Percentiles rank a stretch among this genome's conserved stretches.
phyloP scores from a whole-genome alignment of 2,329 filamentous ascomycete species.

The Penicillium decumbens region DNA sequence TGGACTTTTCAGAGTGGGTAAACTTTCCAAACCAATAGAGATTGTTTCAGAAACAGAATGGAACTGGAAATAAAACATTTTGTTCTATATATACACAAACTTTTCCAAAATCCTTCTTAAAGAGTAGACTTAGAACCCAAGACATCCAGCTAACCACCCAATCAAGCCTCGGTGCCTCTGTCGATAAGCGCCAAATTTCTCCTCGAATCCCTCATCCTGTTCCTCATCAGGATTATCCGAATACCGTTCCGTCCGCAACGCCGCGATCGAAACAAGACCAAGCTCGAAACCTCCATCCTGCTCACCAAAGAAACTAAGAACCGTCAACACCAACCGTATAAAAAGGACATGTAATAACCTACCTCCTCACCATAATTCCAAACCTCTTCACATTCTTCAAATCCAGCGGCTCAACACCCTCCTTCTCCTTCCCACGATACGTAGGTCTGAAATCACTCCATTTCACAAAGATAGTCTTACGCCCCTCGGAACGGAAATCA shows the following conservation, averaged over 20 bases:
- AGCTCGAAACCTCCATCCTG: constrained; percentile 66
- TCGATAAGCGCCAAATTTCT: constrained; percentile 3
- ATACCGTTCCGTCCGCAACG: constrained; percentile 28
- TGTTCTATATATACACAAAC: not conserved
- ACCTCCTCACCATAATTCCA: constrained; percentile 80
- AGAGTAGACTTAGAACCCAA: constrained; percentile 4
- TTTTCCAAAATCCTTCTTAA: not conserved
- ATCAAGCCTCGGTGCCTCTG: constrained; percentile 7
- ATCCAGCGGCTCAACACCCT: constrained; percentile 58
- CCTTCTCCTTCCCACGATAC: constrained; percentile 62
- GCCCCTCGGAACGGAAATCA: constrained; percentile 50
- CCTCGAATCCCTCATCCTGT: constrained; percentile 8
- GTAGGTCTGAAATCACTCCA: constrained; percentile 66
- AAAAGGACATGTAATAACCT: constrained; percentile 18
- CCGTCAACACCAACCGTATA: not conserved
- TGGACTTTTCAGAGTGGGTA: constrained; percentile 42
- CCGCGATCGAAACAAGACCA: constrained; percentile 53
- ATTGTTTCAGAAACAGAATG: constrained; percentile 1
- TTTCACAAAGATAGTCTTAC: constrained; percentile 50
- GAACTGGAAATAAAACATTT: not conserved
- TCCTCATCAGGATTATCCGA: constrained; percentile 11
- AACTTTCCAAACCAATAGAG: constrained; percentile 26
- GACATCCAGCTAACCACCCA: constrained; percentile 13
- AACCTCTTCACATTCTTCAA: constrained; percentile 59
- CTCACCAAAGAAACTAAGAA: constrained; percentile 65